These are phyloP conservation scores for Omphalotus olearius DNA, from an alignment of 1,284 basidiomycete genomes.

Conservation along the genomic window DNA sequence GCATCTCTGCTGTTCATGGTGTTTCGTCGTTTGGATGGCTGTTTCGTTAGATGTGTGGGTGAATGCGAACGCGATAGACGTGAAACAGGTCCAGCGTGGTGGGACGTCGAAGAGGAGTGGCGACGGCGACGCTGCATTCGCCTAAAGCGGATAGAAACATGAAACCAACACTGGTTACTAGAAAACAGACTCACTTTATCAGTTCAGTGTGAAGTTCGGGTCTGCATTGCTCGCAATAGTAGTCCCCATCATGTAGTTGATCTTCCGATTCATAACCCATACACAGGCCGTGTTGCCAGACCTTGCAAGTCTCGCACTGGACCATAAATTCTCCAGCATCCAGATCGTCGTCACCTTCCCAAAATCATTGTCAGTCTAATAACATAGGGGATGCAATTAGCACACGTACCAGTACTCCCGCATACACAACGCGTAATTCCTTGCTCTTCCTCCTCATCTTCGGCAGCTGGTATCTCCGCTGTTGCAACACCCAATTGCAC, in stretches of 20 bases:
- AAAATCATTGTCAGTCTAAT: constrained; percentile 21
- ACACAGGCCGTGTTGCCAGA: constrained; percentile 97
- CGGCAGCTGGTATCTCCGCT: constrained; percentile 33
- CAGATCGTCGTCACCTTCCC: constrained; percentile 68
- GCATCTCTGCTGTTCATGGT: constrained; percentile 98
- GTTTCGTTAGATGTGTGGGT: constrained; percentile 50
- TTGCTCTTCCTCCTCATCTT: constrained; percentile 71
- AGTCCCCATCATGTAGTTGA: constrained; percentile 74
- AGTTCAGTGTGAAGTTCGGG: constrained; percentile 84
- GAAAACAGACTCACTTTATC: constrained; percentile 56
- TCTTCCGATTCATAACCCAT: constrained; percentile 91
- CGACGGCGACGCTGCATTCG: constrained; percentile 43
- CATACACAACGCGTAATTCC: constrained; percentile 94
- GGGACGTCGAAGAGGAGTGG: constrained; percentile 59
- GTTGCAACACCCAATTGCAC: constrained; percentile 19
- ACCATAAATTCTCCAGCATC: constrained; percentile 91
- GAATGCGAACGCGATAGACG: constrained; percentile 76
- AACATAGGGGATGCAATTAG: constrained; percentile 9
- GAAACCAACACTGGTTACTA: not conserved
- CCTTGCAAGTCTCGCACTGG: constrained; percentile 94
- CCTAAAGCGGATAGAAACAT: no score
- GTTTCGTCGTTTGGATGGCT: constrained; percentile 79
- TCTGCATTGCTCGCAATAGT: constrained; percentile 92
- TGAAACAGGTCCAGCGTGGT: constrained; percentile 35
- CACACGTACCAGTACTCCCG: constrained; percentile 74